phyloP scores from a whole-genome alignment of 345 rosid genomes.

The Populus davidiana region DNA sequence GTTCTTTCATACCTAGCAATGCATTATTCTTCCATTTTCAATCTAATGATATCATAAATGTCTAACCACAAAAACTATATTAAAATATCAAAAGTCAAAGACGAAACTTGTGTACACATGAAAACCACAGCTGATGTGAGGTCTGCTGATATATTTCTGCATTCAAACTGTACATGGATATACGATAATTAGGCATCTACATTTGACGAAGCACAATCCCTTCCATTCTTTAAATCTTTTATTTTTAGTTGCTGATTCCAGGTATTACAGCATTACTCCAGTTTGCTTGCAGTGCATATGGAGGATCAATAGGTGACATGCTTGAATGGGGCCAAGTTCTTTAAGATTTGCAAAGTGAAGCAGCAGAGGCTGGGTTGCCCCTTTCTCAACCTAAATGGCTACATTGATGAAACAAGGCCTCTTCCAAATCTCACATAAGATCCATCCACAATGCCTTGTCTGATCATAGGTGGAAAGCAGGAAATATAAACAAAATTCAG shows the following conservation, averaged over 20 bases:
- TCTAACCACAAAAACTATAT: not conserved
- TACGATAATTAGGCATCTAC: not conserved
- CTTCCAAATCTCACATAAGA: not conserved
- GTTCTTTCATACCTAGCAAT: not conserved
- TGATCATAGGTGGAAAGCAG: not conserved
- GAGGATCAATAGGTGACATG: not conserved
- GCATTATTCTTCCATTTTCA: not conserved
- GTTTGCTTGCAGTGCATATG: not conserved
- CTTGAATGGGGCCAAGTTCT: not conserved
- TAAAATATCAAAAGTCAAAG: not conserved
- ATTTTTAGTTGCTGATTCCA: not conserved
- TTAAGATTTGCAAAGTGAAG: not conserved
- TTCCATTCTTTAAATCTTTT: not conserved
- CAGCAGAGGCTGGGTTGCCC: not conserved
- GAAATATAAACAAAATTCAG: not conserved
- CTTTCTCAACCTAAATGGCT: not conserved
- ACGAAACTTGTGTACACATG: not conserved
- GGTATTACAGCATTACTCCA: not conserved
- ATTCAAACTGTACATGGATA: not conserved
- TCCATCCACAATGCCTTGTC: not conserved
- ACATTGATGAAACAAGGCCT: not conserved
- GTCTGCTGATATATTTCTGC: not conserved
- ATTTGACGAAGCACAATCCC: not conserved
- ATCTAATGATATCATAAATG: not conserved
- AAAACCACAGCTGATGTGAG: not conserved